Base-by-base conservation (phyloP, 768 basidiomycete genomes). In the Crepidotus variabilis region DNA sequence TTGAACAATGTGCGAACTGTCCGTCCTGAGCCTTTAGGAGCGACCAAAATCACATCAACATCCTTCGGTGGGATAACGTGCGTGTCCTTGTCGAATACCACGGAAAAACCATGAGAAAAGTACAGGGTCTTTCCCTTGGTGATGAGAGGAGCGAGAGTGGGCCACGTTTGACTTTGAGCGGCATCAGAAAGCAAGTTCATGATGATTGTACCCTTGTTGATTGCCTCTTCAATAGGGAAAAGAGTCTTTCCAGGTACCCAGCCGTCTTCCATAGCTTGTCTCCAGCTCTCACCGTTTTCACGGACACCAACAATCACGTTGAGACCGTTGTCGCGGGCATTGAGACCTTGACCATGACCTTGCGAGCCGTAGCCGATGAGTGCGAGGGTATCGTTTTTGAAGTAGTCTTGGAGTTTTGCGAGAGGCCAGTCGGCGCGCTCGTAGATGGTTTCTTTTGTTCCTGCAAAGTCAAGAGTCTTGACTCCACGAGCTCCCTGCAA, bases 51-150 rank as follows among this genome's bases (percentile, higher is more conserved):
- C 66, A 99, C 97, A 71, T 99, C 97, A 61, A 99, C 92, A 69
- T 98, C 94, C 18, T 79, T 67, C 47, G 97, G 97, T 60, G 94
- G 91, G 55, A 95, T 66, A 63, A 99, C 94, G 55, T 95, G 82
- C 63, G 97, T 99, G 74, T 97, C 93, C 6, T 99, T 85, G 82
- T 95, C 93, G 86, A 88, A 99, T 54, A 99, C 94, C 62, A 98
- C 84, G 61, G 96, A 98, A 88, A 99, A 99, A 67, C 97, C 97
- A 73, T 99, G 97, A 6, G 96, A 94, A 82, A 99, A 99, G 87
- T 99, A 99, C 61, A 99, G 89, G n/a, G 97, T 99, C 84, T 99
- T 98, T 78, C 92, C 97, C 84, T 95, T 93, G 74, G 94, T 98
- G 80, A 98, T 95, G 68, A 98, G 86, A 54, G 97, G 96, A 46